Conservation (phyloP, 805 yeast genomes). For the Ogataea kodamae region DNA sequence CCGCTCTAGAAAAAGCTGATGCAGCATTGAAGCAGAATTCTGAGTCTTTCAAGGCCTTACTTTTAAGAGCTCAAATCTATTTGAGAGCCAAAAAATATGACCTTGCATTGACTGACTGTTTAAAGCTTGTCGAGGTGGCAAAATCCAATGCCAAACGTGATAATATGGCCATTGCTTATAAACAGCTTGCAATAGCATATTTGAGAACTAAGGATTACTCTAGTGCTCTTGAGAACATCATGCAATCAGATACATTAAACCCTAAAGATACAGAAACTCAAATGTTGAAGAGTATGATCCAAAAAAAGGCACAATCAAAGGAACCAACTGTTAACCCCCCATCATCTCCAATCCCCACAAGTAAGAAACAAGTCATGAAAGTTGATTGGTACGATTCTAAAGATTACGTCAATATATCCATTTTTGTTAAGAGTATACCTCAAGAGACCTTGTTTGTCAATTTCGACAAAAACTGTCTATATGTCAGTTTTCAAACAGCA, state of each 20-base stretch:
- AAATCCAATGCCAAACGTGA: slow-evolving; percentile 42
- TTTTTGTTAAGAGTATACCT: slow-evolving; percentile 68
- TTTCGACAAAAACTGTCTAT: slow-evolving; percentile 35
- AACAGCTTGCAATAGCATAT: slow-evolving; percentile 45
- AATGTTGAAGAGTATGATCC: slow-evolving; percentile 45
- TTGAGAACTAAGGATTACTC: slow-evolving; percentile 41
- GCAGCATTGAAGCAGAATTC: slow-evolving; percentile 41
- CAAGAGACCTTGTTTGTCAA: slow-evolving; percentile 42
- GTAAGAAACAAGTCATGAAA: slow-evolving; percentile 29
- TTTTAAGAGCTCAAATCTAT: slow-evolving; percentile 48
- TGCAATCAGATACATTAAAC: slow-evolving; percentile 40
- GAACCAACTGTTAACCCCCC: slow-evolving; percentile 1
- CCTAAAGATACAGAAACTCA: slow-evolving; percentile 44
- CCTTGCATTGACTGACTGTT: slow-evolving; percentile 44
- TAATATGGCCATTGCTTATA: slow-evolving; percentile 46
- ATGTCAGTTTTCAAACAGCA: slow-evolving; percentile 46
- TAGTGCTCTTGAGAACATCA: slow-evolving; percentile 41
- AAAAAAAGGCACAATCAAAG: slow-evolving; percentile 31
- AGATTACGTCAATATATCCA: slow-evolving; percentile 54
- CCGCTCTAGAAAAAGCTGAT: slow-evolving; percentile 42
- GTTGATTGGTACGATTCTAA: slow-evolving; percentile 75
- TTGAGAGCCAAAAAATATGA: slow-evolving; percentile 47
- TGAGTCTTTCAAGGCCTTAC: slow-evolving; percentile 42
- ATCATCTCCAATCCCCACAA: neutral
- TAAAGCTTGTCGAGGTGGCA: slow-evolving; percentile 42